These are phyloP conservation scores for Thozetella sp. DNA, from an alignment of 495 filamentous ascomycete genomes.

Conservation along the genomic window DNA sequence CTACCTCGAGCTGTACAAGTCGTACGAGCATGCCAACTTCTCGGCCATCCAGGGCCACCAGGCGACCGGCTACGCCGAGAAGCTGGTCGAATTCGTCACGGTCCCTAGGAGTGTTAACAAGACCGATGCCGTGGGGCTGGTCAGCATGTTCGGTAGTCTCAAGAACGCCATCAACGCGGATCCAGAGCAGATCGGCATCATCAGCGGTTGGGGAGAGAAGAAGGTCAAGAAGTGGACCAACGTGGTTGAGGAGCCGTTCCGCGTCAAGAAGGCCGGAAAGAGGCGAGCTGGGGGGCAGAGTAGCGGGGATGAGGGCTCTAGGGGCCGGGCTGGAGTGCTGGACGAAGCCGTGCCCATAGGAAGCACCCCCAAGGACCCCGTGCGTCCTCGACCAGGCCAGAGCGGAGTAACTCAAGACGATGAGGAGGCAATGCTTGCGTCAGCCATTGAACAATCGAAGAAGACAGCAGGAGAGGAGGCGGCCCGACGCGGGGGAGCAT, in stretches of 20 bases:
- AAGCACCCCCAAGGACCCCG: conserved; percentile 23
- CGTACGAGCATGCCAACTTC: conserved; percentile 82
- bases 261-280: conserved; percentile 69
- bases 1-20: conserved; percentile 94
- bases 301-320: conserved; percentile 19
- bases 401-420: conserved; percentile 38
- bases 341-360: conserved; percentile 40
- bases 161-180: conserved; percentile 84
- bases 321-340: conserved; percentile 10
- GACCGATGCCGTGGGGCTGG: conserved; percentile 84
- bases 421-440: conserved; percentile 49
- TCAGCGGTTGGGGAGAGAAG: conserved; percentile 93
- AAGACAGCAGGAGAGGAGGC: conserved; percentile 13
- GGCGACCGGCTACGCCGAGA: conserved; percentile 79
- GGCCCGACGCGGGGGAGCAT: conserved; percentile 12
- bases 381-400: neutral
- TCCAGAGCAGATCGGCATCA: conserved; percentile 77
- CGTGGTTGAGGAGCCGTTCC: conserved; percentile 81
- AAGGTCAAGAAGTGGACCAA: conserved; percentile 85
- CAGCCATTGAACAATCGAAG: conserved; percentile 40
- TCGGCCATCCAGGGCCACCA: conserved; percentile 81
- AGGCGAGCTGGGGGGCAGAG: conserved; percentile 30
- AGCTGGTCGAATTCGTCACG: conserved; percentile 92
- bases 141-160: conserved; percentile 85
- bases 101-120: conserved; percentile 90